Evolutionary conservation across 768 basidiomycete genomes (phyloP), one percentile per base, ranked within the genome.

Genomic region (Ramaria sp.): DNA sequence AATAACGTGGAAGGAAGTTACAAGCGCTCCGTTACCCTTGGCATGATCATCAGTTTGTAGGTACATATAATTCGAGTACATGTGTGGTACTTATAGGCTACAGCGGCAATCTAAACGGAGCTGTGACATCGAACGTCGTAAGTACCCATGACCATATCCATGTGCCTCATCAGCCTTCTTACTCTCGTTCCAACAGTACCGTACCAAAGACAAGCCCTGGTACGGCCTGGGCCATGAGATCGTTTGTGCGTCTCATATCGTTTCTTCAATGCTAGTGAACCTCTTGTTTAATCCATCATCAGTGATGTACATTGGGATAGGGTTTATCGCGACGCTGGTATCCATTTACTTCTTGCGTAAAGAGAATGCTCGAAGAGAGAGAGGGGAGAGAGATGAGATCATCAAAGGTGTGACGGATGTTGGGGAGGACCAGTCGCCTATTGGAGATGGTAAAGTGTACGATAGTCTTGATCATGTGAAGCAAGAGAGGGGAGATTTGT

Each of bases 1-100:
- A 86, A 86, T 63, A 88, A 86, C 63, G 75, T 83, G 12, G 84
- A 88, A 68, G 86, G 86, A 12, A 75, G 78, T 3, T 88, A 87
- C 69, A 88, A 88, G 66, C 82, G 86, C 38, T 81, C 81, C 61
- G 82, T 87, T 6, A 73, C 82, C 0, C 69, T 88, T 51, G 85
- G 78, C 3, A 84, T 86, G 83, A 75, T 81, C 2, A 83, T 86
- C 59, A 75, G 78, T 61, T 78, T 79, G 80, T 82, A 58, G 62
- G 79, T 66, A 7, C 38, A n/a, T n/a, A n/a, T n/a, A n/a, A n/a
- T 33, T 10, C 30, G 27, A 31, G 22, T 37, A 15, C 31, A 30
- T 24, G 37, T 55, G 7, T 37, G 11, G 41, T 27, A 1, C 45
- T 52, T 53, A 15, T 31, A 13, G 37, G 38, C 27, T 42, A 38